Conservation (phyloP, 2,329 filamentous ascomycete genomes). For the Alternaria arborescens region DNA sequence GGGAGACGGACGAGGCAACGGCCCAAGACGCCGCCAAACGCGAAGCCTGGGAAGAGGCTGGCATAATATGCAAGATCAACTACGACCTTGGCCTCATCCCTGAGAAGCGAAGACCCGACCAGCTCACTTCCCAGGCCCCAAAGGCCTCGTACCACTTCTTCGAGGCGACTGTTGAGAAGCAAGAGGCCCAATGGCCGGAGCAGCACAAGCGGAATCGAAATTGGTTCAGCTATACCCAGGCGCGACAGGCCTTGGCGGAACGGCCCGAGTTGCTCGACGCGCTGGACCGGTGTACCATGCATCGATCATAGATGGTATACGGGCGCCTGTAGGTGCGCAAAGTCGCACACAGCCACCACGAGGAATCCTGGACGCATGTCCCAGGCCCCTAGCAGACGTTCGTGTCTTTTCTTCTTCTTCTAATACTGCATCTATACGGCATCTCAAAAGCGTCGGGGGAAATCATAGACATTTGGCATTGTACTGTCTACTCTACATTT, state of each 20-base stretch:
- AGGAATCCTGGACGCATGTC: not conserved
- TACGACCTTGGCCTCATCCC: slow-evolving; percentile 86
- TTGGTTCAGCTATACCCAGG: slow-evolving; percentile 88
- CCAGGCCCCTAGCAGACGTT: not conserved
- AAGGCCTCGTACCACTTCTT: slow-evolving; percentile 83
- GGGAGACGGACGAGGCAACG: slow-evolving; percentile 93
- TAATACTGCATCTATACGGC: slow-evolving; percentile 43
- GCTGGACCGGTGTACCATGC: slow-evolving; percentile 76
- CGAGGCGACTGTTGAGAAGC: slow-evolving; percentile 85
- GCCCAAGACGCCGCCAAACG: slow-evolving; percentile 82
- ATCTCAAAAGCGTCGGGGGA: slow-evolving; percentile 40
- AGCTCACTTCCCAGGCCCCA: slow-evolving; percentile 67
- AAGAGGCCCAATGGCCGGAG: slow-evolving; percentile 92
- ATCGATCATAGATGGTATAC: slow-evolving; percentile 39
- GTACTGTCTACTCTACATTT: slow-evolving; percentile 24
- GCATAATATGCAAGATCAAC: slow-evolving; percentile 84
- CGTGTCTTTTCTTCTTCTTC: slow-evolving; percentile 20
- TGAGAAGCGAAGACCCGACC: slow-evolving; percentile 72
- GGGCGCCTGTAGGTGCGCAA: slow-evolving; percentile 20
- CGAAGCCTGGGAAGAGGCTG: slow-evolving; percentile 98
- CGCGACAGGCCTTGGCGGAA: slow-evolving; percentile 76
- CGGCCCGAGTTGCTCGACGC: slow-evolving; percentile 91
- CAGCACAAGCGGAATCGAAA: slow-evolving; percentile 86
- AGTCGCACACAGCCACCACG: slow-evolving; percentile 20
- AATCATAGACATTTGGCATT: slow-evolving; percentile 30